phyloP scores from a whole-genome alignment of 1,139 yeast genomes.

The Pneumocystis jirovecii region DNA sequence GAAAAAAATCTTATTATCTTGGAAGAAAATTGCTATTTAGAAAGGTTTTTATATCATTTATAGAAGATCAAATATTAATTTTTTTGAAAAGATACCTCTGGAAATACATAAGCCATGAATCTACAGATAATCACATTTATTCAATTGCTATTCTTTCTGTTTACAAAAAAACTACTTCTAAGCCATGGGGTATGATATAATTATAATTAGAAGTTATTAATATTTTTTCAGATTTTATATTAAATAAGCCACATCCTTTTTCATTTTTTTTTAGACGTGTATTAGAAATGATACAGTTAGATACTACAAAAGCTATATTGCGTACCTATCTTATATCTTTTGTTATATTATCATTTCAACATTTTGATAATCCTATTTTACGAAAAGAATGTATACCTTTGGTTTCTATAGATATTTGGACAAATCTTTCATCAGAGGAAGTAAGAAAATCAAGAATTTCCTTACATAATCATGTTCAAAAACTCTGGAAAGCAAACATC shows the following conservation, averaged over 20 bases:
- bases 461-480: slow-evolving; percentile 16
- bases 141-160: slow-evolving; percentile 21
- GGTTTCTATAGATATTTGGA: slow-evolving; percentile 31
- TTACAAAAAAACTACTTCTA: slow-evolving; percentile 14
- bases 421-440: slow-evolving; percentile 17
- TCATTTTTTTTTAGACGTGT: slow-evolving; percentile 20
- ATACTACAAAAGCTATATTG: slow-evolving; percentile 8
- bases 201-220: not conserved
- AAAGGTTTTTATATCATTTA: slow-evolving; percentile 11
- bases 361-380: slow-evolving; percentile 18
- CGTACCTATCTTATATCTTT: slow-evolving; percentile 18
- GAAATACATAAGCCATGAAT: slow-evolving; percentile 30
- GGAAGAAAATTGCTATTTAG: slow-evolving; percentile 6
- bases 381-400: slow-evolving; percentile 25
- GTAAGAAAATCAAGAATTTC: slow-evolving; percentile 16
- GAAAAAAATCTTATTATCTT: slow-evolving; percentile 9
- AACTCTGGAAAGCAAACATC: slow-evolving; percentile 20
- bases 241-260: slow-evolving; percentile 18
- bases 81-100: slow-evolving; percentile 23
- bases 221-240: slow-evolving; percentile 11
- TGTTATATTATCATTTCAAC: slow-evolving; percentile 18
- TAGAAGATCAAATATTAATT: slow-evolving; percentile 16
- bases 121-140: slow-evolving; percentile 29
- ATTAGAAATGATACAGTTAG: slow-evolving; percentile 15
- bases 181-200: slow-evolving; percentile 13